Conservation (phyloP, 768 basidiomycete species). For the Suillus luteus region DNA sequence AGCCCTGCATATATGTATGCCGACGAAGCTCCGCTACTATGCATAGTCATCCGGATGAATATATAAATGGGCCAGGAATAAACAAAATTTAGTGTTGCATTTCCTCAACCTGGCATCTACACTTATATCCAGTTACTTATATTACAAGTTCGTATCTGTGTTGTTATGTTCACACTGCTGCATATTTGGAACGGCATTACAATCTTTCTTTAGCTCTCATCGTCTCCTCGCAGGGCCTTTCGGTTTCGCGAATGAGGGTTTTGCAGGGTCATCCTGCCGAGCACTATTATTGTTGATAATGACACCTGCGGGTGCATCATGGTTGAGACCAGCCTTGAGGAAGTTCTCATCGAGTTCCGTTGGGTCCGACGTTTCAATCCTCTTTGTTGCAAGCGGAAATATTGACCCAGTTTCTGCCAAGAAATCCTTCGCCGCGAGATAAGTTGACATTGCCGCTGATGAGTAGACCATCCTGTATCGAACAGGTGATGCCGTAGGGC, state of each 20-base stretch:
- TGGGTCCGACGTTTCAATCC: conserved; percentile 84
- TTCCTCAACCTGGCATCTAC: not conserved
- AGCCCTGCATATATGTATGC: not conserved
- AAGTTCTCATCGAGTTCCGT: conserved; percentile 66
- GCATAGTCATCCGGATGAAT: not conserved
- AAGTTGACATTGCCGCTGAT: conserved; percentile 60
- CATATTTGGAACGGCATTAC: not conserved
- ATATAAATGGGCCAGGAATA: not conserved
- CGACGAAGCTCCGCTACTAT: not conserved
- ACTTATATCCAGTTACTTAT: not conserved
- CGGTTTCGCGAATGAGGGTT: conserved; percentile 66
- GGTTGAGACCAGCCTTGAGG: conserved; percentile 59
- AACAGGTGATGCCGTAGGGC: conserved; percentile 78
- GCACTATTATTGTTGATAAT: conserved; percentile 16
- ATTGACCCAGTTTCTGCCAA: conserved; percentile 45
- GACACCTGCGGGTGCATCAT: conserved; percentile 19
- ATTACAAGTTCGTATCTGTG: not conserved
- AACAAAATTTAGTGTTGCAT: not conserved
- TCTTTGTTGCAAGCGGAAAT: conserved; percentile 51
- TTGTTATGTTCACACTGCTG: not conserved
- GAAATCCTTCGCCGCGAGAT: conserved; percentile 54
- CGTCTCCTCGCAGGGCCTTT: conserved; percentile 65
- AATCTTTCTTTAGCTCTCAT: conserved; percentile 18
- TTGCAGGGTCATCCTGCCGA: conserved; percentile 22
- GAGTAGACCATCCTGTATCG: conserved; percentile 91